Evolutionary conservation across 2,329 filamentous ascomycete genomes (phyloP).

Genomic region (Penicillium sp.): DNA sequence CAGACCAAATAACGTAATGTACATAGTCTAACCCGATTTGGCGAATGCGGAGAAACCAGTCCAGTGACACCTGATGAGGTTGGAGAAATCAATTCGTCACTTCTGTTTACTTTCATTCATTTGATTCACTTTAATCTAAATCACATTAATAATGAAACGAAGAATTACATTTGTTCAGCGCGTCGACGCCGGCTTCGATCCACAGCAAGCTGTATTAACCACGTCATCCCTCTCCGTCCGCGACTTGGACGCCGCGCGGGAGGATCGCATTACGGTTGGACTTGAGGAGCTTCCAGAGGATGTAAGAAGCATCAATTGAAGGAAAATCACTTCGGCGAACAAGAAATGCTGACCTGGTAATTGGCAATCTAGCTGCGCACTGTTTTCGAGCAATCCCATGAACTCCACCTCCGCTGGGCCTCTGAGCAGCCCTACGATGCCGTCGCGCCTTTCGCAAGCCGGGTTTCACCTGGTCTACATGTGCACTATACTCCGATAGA

Average conservation of each 20-base stretch:
- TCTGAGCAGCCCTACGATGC: slow-evolving; percentile 57
- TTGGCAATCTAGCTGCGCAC: slow-evolving; percentile 53
- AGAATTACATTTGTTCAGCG: slow-evolving; percentile 72
- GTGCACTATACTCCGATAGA: slow-evolving; percentile 66
- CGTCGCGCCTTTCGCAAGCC: slow-evolving; percentile 69
- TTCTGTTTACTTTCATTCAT: not conserved
- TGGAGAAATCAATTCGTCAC: slow-evolving; percentile 13
- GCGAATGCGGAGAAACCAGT: slow-evolving; percentile 23
- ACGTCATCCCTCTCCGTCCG: slow-evolving; percentile 56
- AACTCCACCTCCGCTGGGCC: slow-evolving; percentile 80
- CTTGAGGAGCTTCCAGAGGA: slow-evolving; percentile 71
- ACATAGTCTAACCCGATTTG: slow-evolving; percentile 19
- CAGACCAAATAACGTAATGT: not conserved
- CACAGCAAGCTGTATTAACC: slow-evolving; percentile 60
- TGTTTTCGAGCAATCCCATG: slow-evolving; percentile 63
- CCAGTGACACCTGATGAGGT: not conserved
- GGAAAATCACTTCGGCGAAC: not conserved
- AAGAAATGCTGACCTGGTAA: not conserved
- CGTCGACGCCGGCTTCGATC: slow-evolving; percentile 63
- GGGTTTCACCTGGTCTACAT: slow-evolving; percentile 77
- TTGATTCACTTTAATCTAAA: not conserved
- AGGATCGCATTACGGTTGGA: slow-evolving; percentile 74
- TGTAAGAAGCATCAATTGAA: slow-evolving; percentile 37
- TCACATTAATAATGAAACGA: slow-evolving; percentile 36
- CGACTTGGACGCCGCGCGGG: slow-evolving; percentile 65